Conservation (phyloP, 441 rosid genomes). For the Kokia cookei region DNA sequence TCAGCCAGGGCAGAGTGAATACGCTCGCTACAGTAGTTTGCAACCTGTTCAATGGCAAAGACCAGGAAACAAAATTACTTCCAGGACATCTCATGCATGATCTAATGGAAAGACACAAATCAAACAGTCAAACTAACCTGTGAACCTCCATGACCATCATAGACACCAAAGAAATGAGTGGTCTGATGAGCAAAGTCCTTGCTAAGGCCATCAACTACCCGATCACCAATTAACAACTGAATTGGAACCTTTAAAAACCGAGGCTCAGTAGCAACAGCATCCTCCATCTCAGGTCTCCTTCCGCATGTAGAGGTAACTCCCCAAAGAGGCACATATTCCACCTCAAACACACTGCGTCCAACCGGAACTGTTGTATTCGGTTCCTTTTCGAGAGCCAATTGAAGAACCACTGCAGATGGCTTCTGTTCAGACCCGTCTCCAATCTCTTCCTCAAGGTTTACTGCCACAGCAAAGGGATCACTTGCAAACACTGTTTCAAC, state of each 20-base stretch:
- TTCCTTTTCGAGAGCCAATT: conserved; percentile 34
- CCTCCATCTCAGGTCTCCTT: conserved; percentile 96
- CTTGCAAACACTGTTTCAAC: conserved; percentile 20
- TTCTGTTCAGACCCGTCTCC: conserved; percentile 30
- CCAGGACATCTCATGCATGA: neutral
- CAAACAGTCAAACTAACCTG: conserved; percentile 42
- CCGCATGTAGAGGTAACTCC: conserved; percentile 73
- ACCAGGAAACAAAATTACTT: neutral
- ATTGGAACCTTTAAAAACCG: conserved; percentile 57
- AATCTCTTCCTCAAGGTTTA: conserved; percentile 33
- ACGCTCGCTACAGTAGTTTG: conserved; percentile 66
- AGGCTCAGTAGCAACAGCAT: conserved; percentile 63
- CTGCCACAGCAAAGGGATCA: conserved; percentile 30
- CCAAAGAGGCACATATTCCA: conserved; percentile 81
- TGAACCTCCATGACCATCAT: conserved; percentile 94
- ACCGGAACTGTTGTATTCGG: conserved; percentile 20
- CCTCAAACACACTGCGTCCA: conserved; percentile 69
- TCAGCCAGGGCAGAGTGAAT: conserved; percentile 60
- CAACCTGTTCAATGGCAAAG: conserved; percentile 48
- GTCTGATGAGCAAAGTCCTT: conserved; percentile 44
- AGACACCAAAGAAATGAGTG: conserved; percentile 81
- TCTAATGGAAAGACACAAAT: neutral
- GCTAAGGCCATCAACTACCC: conserved; percentile 44
- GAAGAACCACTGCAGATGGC: conserved; percentile 34
- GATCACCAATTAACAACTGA: conserved; percentile 57